Evolutionary conservation across 768 basidiomycete genomes (phyloP).

Genomic region (Pluteus cervinus): DNA sequence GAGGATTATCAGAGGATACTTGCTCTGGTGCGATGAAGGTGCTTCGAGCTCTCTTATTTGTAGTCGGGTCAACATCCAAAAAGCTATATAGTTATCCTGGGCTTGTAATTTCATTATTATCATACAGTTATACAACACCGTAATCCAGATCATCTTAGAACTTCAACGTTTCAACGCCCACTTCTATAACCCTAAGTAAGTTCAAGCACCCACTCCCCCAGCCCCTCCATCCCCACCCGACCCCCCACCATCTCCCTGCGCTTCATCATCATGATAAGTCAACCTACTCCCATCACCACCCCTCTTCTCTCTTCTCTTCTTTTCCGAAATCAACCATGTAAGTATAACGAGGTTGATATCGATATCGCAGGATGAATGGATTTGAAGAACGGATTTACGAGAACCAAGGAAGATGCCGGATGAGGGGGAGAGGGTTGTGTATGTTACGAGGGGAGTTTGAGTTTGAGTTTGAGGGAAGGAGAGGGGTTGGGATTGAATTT

Average conservation of each 20-base stretch:
- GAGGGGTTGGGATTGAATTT: no score
- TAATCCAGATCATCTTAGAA: not conserved
- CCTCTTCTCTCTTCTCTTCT: conserved; percentile 37
- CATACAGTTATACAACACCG: not conserved
- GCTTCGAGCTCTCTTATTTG: not conserved
- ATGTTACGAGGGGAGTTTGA: not conserved
- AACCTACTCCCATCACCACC: conserved; percentile 24
- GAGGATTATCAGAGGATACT: conserved; percentile 85
- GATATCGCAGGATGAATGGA: conserved; percentile 41
- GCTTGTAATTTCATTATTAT: conserved; percentile 1
- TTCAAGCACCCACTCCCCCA: conserved; percentile 2
- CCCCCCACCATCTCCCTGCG: conserved; percentile 30
- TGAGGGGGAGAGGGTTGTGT: not conserved
- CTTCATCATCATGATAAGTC: conserved; percentile 28
- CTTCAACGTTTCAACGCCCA: not conserved
- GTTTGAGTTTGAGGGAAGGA: no score
- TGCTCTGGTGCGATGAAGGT: conserved; percentile 34
- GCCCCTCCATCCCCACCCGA: conserved; percentile 20
- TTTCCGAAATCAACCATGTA: conserved; percentile 52
- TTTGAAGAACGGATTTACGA: conserved; percentile 36
- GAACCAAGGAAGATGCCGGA: conserved; percentile 33
- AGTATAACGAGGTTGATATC: conserved; percentile 49
- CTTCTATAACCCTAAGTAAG: not conserved
- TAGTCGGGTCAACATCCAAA: no score
- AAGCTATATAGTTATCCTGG: no score